These are phyloP conservation scores for Mycena maculata DNA, from an alignment of 768 basidiomycete genomes.

Conservation along the genomic window DNA sequence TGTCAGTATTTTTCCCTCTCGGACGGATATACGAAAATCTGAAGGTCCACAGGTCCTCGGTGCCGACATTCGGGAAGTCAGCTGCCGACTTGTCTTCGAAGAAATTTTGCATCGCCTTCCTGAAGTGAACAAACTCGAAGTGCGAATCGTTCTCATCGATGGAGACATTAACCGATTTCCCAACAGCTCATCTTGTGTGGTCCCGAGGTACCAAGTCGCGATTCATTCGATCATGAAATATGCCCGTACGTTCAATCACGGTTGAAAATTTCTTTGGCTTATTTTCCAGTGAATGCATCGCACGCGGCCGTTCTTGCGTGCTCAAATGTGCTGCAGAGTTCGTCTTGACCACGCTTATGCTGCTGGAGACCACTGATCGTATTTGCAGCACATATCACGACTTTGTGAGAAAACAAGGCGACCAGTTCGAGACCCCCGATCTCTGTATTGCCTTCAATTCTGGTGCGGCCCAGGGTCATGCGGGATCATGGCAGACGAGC, in stretches of 20 bases:
- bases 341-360: not conserved
- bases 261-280: not conserved
- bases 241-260: not conserved
- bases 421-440: not conserved
- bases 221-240: not conserved
- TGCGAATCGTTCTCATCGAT: not conserved
- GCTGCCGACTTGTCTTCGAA: not conserved
- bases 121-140: not conserved
- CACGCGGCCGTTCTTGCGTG: not conserved
- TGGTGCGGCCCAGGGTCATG: not conserved
- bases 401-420: not conserved
- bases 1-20: not conserved
- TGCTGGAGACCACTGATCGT: too few species aligned
- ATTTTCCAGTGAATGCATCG: not conserved
- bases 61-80: not conserved
- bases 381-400: not conserved
- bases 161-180: not conserved
- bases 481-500: not conserved
- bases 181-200: not conserved
- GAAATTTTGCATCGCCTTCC: not conserved
- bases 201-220: not conserved
- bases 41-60: not conserved
- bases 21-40: not conserved
- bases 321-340: not conserved
- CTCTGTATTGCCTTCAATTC: constrained; percentile 4